A percentile compares a stretch with the other conserved stretches of the same genome.
phyloP scores from a whole-genome alignment of 768 basidiomycete genomes.

The Tricholoma terreum region DNA sequence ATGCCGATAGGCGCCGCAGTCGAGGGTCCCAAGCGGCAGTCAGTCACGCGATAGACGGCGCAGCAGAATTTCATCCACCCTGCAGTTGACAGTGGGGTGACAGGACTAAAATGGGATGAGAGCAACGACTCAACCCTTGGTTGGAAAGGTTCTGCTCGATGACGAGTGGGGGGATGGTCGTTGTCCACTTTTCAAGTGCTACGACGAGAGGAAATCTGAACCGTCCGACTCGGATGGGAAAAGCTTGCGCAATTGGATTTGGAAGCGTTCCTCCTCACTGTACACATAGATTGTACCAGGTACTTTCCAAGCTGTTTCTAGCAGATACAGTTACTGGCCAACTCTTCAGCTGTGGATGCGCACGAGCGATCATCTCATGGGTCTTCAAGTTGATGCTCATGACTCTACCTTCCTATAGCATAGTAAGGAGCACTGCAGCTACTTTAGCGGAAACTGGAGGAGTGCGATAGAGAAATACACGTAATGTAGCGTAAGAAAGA shows the following conservation, averaged over 20 bases:
- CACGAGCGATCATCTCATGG: too few species aligned
- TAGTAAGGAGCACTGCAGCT: conserved; percentile 9
- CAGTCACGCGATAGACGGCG: background rate
- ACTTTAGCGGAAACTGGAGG: conserved; percentile 15
- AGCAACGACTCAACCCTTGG: conserved; percentile 16
- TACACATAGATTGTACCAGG: background rate
- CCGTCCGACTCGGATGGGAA: conserved; percentile 22
- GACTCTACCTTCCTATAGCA: too few species aligned
- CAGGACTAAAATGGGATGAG: background rate
- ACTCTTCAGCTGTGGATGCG: background rate
- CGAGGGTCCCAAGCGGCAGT: background rate
- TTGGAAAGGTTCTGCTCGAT: conserved; percentile 18
- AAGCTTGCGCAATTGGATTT: conserved; percentile 14
- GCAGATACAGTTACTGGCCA: background rate
- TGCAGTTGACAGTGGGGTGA: conserved; percentile 10
- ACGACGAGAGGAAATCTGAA: conserved; percentile 21
- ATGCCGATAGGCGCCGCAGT: conserved; percentile 8
- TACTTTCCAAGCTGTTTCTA: background rate
- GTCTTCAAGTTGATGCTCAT: too few species aligned
- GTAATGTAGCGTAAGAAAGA: conserved; percentile 15
- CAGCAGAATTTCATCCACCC: conserved; percentile 6
- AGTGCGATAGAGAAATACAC: conserved; percentile 17
- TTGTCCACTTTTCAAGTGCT: conserved; percentile 15
- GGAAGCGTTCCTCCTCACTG: conserved; percentile 7
- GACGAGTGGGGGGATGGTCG: conserved; percentile 19